Evolutionary conservation across 257 asterid genomes (phyloP), one percentile per base, ranked within the genome.

Genomic region (Fraxinus americana): DNA sequence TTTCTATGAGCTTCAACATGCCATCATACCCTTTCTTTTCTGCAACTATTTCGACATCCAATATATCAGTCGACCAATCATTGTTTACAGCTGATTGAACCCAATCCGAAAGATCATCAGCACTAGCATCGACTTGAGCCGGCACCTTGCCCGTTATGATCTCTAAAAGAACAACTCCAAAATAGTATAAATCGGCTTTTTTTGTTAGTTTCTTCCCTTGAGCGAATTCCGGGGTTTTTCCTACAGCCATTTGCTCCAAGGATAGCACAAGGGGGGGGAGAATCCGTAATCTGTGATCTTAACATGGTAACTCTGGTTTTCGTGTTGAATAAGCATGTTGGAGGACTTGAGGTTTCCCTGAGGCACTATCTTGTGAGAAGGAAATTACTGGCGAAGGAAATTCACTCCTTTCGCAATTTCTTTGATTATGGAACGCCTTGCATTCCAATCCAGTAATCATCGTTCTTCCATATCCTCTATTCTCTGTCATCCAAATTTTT

Each of bases 321-420:
- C 21, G 13, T 23, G 77, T 19, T 65, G 85, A 71, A 90, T 68
- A 5, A 89, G 82, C 9, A 90, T 83, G 34, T 88, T 92, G 52
- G 91, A 83, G 1, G 97, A 92, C 67, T 87, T 86, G 75, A 92
- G 91, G 86, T 91, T 89, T 29, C 89, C 94, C 19, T 92, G 97
- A 19, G 86, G 88, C 2, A 85, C 88, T 35, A 82, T 82, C 72
- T 86, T 86, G 34, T 79, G 82, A 7, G 87, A 79, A 45, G 91
- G 77, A 78, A 85, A 67, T 79, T 84, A n/a, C n/a, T n/a, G n/a
- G n/a, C n/a, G 87, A 79, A 45, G 91, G 77, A 78, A 85, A 67
- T 79, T 84, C 2, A 92, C 11, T 4, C 86, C 93, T 36, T 80
- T 82, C 30, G 96, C 93, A 25, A 87, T 82, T 66, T 88, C 94